phyloP scores from a whole-genome alignment of 2,329 filamentous ascomycete species.

The Fusarium guadeloupense region DNA sequence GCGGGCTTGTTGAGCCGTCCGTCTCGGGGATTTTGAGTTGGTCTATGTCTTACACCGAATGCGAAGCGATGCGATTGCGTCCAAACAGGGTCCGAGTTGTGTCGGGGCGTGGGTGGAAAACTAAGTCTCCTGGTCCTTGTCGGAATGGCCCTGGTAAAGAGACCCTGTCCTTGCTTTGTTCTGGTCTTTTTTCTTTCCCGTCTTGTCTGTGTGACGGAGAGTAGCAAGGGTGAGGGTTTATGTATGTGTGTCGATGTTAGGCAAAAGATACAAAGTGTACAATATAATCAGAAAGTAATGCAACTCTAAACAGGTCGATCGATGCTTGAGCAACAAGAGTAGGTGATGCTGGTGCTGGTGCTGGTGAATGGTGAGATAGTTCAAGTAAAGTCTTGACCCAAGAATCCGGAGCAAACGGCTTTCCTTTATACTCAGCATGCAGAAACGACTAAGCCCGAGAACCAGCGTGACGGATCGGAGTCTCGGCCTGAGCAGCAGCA shows the following conservation, averaged over 20 bases:
- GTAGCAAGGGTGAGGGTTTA: constrained; percentile 25
- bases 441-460: constrained; percentile 24
- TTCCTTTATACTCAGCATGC: constrained; percentile 39
- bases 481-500: constrained; percentile 32
- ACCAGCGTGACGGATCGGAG: constrained; percentile 33
- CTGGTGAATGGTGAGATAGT: constrained; percentile 8
- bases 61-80: constrained; percentile 12
- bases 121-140: constrained; percentile 27
- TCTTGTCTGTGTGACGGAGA: constrained; percentile 26
- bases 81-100: constrained; percentile 21
- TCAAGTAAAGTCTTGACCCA: constrained; percentile 27
- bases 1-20: constrained; percentile 16
- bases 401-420: constrained; percentile 41
- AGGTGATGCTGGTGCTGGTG: constrained; percentile 1
- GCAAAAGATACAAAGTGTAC: constrained; percentile 13
- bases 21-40: constrained; percentile 42
- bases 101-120: constrained; percentile 19
- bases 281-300: constrained; percentile 6
- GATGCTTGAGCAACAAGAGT: constrained; percentile 13
- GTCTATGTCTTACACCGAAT: constrained; percentile 37
- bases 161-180: constrained; percentile 27
- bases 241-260: constrained; percentile 16
- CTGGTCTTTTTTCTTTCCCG: constrained; percentile 31
- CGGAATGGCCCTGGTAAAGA: constrained; percentile 3
- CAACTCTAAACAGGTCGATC: constrained; percentile 10